Evolutionary conservation across 1,139 yeast species (phyloP).

Genomic region (Suzukiozyma palmioleophila): DNA sequence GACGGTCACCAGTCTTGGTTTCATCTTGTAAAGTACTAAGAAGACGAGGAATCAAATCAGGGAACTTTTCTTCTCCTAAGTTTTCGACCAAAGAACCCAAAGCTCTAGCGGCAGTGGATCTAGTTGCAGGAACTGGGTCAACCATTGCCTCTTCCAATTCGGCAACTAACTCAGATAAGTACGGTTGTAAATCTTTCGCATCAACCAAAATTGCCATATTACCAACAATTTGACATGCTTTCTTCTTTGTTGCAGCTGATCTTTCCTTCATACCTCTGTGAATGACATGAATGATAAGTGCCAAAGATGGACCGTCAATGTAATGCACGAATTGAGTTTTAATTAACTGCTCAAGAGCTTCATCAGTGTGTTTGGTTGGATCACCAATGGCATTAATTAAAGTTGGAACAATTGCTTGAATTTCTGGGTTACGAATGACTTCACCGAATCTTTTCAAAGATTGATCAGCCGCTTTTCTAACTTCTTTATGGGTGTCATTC

Average conservation of each 20-base stretch:
- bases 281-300: conserved; percentile 88
- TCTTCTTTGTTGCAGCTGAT: conserved; percentile 85
- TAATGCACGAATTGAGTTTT: conserved; percentile 94
- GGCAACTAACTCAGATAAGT: conserved; percentile 67
- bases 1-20: conserved; percentile 80
- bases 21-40: conserved; percentile 76
- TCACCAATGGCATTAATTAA: conserved; percentile 92
- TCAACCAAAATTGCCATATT: conserved; percentile 97
- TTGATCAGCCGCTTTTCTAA: conserved; percentile 89
- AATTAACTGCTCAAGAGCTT: conserved; percentile 79
- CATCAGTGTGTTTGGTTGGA: conserved; percentile 85
- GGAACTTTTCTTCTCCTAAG: conserved; percentile 94
- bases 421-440: conserved; percentile 95
- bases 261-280: conserved; percentile 95
- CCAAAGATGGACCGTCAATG: conserved; percentile 96
- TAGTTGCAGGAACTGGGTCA: conserved; percentile 95
- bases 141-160: conserved; percentile 95
- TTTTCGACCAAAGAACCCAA: conserved; percentile 94
- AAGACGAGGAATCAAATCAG: conserved; percentile 80
- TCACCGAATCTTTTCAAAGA: conserved; percentile 91
- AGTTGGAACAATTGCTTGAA: conserved; percentile 84
- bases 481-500: conserved; percentile 95
- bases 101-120: conserved; percentile 97
- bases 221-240: conserved; percentile 97
- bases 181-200: conserved; percentile 78